These are phyloP conservation scores for Suillus brevipes DNA, from an alignment of 768 basidiomycete species.

Conservation along the genomic window DNA sequence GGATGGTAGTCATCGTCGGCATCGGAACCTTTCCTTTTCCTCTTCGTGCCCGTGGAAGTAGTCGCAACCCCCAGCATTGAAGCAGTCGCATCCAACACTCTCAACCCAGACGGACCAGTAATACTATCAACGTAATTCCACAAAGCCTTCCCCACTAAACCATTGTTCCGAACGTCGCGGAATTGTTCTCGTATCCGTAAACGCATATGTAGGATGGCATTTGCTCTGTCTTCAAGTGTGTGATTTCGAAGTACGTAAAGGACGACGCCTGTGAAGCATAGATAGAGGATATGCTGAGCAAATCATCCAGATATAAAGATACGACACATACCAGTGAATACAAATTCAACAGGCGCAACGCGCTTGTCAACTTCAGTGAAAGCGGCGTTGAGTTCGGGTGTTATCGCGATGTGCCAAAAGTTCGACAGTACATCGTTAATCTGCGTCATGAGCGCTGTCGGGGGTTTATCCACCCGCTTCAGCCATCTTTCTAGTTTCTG, in stretches of 20 bases:
- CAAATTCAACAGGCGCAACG: conserved; percentile 75
- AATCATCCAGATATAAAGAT: not conserved
- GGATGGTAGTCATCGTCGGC: conserved; percentile 52
- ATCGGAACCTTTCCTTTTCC: conserved; percentile 32
- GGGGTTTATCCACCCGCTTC: conserved; percentile 37
- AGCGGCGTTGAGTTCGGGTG: conserved; percentile 40
- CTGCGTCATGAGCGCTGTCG: conserved; percentile 47
- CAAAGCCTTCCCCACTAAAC: conserved; percentile 50
- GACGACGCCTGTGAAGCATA: conserved; percentile 56
- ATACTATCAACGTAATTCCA: conserved; percentile 56
- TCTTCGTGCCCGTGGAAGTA: conserved; percentile 13
- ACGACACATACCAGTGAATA: conserved; percentile 64
- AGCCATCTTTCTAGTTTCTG: conserved; percentile 56
- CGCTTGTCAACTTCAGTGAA: conserved; percentile 57
- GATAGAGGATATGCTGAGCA: not conserved
- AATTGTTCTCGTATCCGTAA: conserved; percentile 52
- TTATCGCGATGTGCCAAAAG: conserved; percentile 54
- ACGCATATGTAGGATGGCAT: conserved; percentile 59
- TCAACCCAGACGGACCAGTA: conserved; percentile 33
- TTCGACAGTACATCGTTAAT: conserved; percentile 55
- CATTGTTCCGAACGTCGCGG: conserved; percentile 67
- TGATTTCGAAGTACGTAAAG: conserved; percentile 53
- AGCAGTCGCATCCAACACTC: conserved; percentile 26
- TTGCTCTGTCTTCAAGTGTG: conserved; percentile 47
- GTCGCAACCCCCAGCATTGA: conserved; percentile 8